Conservation (phyloP, 1,139 yeast species). For the Yarrowia galli region DNA sequence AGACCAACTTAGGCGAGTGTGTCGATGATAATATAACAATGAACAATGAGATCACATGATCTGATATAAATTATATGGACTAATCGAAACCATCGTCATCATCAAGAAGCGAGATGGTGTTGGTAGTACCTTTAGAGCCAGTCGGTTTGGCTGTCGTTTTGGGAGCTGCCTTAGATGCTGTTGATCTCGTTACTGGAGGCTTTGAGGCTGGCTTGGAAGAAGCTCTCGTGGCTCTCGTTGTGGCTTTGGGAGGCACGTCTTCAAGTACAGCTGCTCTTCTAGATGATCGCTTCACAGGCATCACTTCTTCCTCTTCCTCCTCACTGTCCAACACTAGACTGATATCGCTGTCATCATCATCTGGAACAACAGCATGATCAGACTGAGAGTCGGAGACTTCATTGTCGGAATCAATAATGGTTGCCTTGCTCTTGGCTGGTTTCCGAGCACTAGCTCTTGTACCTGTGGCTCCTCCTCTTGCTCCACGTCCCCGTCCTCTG, state of each 20-base stretch:
- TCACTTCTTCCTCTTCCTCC: conserved; percentile 14
- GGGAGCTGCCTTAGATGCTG: neutral
- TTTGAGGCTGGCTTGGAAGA: conserved; percentile 1
- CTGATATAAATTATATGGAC: conserved; percentile 1
- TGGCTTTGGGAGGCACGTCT: neutral
- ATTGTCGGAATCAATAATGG: conserved; percentile 4
- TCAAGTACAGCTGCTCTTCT: conserved; percentile 16
- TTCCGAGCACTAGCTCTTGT: neutral
- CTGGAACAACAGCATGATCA: neutral
- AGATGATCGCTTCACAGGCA: neutral
- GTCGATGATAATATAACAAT: neutral
- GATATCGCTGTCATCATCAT: neutral
- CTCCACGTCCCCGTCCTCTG: conserved; percentile 12
- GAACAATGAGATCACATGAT: neutral
- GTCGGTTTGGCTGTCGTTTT: neutral
- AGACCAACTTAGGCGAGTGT: neutral
- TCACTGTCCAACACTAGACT: conserved; percentile 7
- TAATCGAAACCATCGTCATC: conserved; percentile 19
- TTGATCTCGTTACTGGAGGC: neutral
- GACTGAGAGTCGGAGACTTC: conserved; percentile 24
- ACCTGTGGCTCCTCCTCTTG: neutral
- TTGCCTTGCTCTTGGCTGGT: neutral
- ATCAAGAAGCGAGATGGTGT: conserved; percentile 5
- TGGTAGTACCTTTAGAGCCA: neutral
- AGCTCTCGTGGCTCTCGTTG: neutral